phyloP scores from a whole-genome alignment of 306 rosid species.

The Sicyos baderoa region DNA sequence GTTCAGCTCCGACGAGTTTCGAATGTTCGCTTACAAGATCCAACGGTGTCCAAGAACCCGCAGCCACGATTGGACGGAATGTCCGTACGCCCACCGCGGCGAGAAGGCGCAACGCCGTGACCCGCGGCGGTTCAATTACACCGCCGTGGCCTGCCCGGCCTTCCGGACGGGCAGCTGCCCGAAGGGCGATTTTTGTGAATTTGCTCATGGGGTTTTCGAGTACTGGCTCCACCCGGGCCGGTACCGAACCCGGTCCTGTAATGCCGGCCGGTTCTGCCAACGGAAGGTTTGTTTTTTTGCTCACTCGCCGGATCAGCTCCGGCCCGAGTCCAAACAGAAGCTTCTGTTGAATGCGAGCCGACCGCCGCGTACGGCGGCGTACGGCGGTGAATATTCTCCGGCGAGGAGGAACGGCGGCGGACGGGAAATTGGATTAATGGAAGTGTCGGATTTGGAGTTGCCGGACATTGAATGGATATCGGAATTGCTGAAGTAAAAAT shows the following conservation, averaged over 20 bases:
- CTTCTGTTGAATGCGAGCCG: background rate
- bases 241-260: constrained; percentile 44
- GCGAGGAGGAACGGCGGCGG: background rate
- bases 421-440: background rate
- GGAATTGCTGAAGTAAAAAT: constrained; percentile 7
- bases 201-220: constrained; percentile 53
- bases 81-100: constrained; percentile 52
- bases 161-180: constrained; percentile 34
- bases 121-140: constrained; percentile 29
- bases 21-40: constrained; percentile 45
- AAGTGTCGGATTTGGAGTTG: background rate
- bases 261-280: constrained; percentile 32
- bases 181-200: constrained; percentile 35
- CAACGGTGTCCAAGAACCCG: constrained; percentile 37
- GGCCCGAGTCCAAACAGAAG: constrained; percentile 24
- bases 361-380: background rate
- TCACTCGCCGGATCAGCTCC: constrained; percentile 35
- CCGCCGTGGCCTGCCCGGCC: constrained; percentile 33
- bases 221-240: constrained; percentile 48
- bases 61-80: constrained; percentile 50
- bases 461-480: constrained; percentile 12
- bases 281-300: constrained; percentile 53
- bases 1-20: constrained; percentile 42
- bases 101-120: constrained; percentile 52
- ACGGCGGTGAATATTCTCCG: background rate